A percentile compares a stretch with the other conserved stretches of the same genome.
phyloP scores from a whole-genome alignment of 345 rosid genomes.

The Murraya paniculata region DNA sequence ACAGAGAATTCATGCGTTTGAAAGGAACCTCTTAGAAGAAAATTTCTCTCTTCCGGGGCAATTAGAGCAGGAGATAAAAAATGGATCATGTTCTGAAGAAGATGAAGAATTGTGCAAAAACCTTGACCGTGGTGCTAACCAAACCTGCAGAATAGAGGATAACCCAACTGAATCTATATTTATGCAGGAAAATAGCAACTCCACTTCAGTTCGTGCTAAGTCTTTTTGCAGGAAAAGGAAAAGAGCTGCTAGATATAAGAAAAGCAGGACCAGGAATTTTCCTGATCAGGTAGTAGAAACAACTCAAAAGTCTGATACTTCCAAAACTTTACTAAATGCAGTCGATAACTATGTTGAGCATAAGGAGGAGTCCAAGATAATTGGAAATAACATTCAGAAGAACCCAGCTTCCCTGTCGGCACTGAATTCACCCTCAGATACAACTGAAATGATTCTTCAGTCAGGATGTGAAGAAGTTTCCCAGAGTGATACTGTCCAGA shows the following conservation, averaged over 20 bases:
- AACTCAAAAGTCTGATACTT: conserved; percentile 19
- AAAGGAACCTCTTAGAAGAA: conserved; percentile 37
- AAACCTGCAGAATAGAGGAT: conserved; percentile 23
- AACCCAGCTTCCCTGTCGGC: conserved; percentile 16
- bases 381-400: conserved; percentile 23
- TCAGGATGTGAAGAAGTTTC: conserved; percentile 24
- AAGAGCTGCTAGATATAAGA: conserved; percentile 38
- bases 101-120: conserved; percentile 14
- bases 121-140: conserved; percentile 14
- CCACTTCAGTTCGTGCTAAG: conserved; percentile 12
- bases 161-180: conserved; percentile 22
- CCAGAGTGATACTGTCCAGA: conserved; percentile 11
- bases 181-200: conserved; percentile 12
- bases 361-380: conserved; percentile 18
- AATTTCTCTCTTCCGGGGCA: conserved; percentile 33
- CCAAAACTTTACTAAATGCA: conserved; percentile 6
- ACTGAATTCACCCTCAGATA: conserved; percentile 21
- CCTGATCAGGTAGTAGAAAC: conserved; percentile 11
- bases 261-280: conserved; percentile 16
- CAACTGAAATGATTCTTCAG: conserved; percentile 21
- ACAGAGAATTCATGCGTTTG: conserved; percentile 59
- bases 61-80: conserved; percentile 22
- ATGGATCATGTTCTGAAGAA: conserved; percentile 17
- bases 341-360: conserved; percentile 14
- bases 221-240: conserved; percentile 39